Evolutionary conservation across 345 rosid genomes (phyloP).

Genomic region (Carallia brachiata): DNA sequence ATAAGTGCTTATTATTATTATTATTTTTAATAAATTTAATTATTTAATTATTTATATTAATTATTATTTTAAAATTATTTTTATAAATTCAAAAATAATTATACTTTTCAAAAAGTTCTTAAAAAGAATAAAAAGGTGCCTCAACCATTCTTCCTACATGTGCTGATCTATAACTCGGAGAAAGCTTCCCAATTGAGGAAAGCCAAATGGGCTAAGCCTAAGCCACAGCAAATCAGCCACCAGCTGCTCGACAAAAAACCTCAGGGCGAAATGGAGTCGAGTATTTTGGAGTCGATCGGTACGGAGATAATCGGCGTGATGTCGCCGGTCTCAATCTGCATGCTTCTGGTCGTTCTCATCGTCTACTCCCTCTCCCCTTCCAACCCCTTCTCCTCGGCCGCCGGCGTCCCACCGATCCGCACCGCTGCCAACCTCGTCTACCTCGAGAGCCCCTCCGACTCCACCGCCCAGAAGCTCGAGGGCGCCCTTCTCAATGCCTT

Average conservation of each 20-base stretch:
- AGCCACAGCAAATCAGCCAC: not conserved
- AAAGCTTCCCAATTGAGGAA: no score
- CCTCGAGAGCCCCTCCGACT: constrained; percentile 77
- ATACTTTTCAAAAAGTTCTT: no score
- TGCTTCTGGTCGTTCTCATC: constrained; percentile 88
- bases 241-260: constrained; percentile 22
- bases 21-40: no score
- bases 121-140: no score
- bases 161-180: no score
- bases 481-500: constrained; percentile 83
- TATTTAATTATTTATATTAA: no score
- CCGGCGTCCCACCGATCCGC: constrained; percentile 58
- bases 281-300: constrained; percentile 67
- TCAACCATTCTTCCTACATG: no score
- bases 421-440: constrained; percentile 95
- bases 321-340: constrained; percentile 94
- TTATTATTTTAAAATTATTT: no score
- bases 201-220: no score
- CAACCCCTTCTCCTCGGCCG: constrained; percentile 38
- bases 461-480: constrained; percentile 73
- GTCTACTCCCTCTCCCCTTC: constrained; percentile 80
- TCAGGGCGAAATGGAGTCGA: constrained; percentile 21
- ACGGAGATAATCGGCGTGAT: constrained; percentile 91
- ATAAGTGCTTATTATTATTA: no score
- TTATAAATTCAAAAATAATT: no score